These are phyloP conservation scores for Cyclotella atomus DNA, from an alignment of 108 stramenopile species.

Conservation along the genomic window DNA sequence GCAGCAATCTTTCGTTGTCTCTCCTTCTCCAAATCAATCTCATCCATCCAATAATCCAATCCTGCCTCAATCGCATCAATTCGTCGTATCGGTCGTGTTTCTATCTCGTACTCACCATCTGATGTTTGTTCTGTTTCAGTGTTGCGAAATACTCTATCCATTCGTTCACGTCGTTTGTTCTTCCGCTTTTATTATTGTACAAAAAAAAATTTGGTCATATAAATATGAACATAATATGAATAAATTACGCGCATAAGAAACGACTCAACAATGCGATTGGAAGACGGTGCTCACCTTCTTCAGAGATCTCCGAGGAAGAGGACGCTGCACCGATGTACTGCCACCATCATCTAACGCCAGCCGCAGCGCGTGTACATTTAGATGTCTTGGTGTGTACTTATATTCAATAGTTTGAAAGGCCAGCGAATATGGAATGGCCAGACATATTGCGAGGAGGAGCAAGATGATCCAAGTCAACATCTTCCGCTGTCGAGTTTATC, in stretches of 20 bases:
- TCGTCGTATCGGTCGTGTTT: constrained; percentile 68
- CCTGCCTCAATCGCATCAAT: constrained; percentile 66
- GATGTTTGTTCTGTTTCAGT: background rate
- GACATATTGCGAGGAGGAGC: no score
- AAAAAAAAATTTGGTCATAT: background rate
- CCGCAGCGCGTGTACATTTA: background rate
- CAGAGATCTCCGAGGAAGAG: constrained; percentile 60
- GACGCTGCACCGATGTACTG: constrained; percentile 22
- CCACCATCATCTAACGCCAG: background rate
- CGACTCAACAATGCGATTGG: background rate
- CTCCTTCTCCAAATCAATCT: constrained; percentile 61
- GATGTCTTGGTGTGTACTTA: background rate
- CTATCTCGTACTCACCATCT: constrained; percentile 51
- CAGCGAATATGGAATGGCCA: background rate
- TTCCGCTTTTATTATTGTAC: constrained; percentile 28
- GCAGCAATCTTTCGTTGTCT: constrained; percentile 50
- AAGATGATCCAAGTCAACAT: no score
- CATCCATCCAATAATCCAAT: constrained; percentile 89
- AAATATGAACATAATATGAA: background rate
- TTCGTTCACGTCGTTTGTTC: constrained; percentile 23
- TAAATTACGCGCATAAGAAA: no score
- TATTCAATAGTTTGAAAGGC: background rate
- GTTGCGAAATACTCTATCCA: constrained; percentile 9
- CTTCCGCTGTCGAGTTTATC: no score
- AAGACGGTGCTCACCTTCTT: constrained; percentile 50